Conservation (phyloP, 164 flowering plant species). For the Sedum album region DNA sequence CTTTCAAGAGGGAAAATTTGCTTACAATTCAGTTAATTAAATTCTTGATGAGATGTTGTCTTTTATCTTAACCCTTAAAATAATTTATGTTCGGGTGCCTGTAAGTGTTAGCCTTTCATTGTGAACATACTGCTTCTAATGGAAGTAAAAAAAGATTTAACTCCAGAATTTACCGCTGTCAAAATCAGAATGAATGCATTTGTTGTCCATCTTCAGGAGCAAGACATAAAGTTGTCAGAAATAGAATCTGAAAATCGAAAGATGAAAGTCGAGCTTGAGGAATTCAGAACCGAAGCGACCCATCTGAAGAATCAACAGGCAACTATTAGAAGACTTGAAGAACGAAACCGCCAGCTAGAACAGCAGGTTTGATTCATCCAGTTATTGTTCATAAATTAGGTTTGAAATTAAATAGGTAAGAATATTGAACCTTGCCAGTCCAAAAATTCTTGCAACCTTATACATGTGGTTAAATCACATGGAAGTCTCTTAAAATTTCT, state of each 20-base stretch:
- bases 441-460: not conserved
- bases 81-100: not conserved
- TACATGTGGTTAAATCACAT: not conserved
- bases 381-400: not conserved
- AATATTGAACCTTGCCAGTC: not conserved
- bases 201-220: conserved; percentile 50
- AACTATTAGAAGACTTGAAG: conserved; percentile 96
- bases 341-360: conserved; percentile 89
- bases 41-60: not conserved
- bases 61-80: not conserved
- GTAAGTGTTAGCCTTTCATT: not conserved
- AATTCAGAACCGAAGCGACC: conserved; percentile 86
- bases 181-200: not conserved
- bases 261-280: conserved; percentile 98
- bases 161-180: not conserved
- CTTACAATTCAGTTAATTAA: not conserved
- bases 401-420: not conserved
- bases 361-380: conserved; percentile 56
- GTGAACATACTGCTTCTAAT: not conserved
- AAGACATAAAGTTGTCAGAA: conserved; percentile 68
- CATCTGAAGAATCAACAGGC: conserved; percentile 98
- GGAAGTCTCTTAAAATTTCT: not conserved
- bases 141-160: not conserved
- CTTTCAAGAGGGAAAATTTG: not conserved
- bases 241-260: conserved; percentile 88